These are phyloP conservation scores for Chaetomium strumarium DNA, from an alignment of 2,329 filamentous ascomycete species.

Conservation along the genomic window DNA sequence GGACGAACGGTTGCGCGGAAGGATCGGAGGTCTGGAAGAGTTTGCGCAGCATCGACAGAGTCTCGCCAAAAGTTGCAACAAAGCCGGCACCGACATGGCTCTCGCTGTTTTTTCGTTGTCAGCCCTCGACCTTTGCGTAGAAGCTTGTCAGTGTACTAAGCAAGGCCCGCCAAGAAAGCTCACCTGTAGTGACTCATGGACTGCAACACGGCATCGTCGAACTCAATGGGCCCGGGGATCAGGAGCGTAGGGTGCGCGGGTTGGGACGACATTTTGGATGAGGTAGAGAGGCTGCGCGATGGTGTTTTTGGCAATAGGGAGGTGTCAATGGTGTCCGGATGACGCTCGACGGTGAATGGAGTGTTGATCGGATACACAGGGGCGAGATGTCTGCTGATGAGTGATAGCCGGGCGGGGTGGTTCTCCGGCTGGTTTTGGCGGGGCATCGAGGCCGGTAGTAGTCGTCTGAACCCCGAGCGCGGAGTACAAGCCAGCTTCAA, in stretches of 20 bases:
- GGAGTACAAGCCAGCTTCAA: conserved; percentile 15
- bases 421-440: conserved; percentile 24
- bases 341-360: conserved; percentile 28
- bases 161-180: conserved; percentile 26
- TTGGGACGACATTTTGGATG: conserved; percentile 53
- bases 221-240: conserved; percentile 96
- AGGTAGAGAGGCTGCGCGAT: conserved; percentile 27
- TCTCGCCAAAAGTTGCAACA: conserved; percentile 85
- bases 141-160: not conserved
- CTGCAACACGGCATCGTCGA: conserved; percentile 91
- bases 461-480: conserved; percentile 23
- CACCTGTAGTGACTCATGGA: conserved; percentile 94
- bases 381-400: conserved; percentile 35
- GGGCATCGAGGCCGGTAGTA: conserved; percentile 26
- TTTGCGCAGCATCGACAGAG: conserved; percentile 78
- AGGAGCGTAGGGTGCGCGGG: conserved; percentile 67
- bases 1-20: conserved; percentile 80
- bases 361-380: conserved; percentile 29
- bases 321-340: conserved; percentile 28
- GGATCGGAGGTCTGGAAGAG: conserved; percentile 88
- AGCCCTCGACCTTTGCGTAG: not conserved
- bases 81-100: conserved; percentile 89
- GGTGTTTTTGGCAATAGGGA: conserved; percentile 26
- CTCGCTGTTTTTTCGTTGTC: conserved; percentile 56
- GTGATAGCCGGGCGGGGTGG: conserved; percentile 30